phyloP scores from a whole-genome alignment of 106 monocot genomes.

The Dendrobium officinale region DNA sequence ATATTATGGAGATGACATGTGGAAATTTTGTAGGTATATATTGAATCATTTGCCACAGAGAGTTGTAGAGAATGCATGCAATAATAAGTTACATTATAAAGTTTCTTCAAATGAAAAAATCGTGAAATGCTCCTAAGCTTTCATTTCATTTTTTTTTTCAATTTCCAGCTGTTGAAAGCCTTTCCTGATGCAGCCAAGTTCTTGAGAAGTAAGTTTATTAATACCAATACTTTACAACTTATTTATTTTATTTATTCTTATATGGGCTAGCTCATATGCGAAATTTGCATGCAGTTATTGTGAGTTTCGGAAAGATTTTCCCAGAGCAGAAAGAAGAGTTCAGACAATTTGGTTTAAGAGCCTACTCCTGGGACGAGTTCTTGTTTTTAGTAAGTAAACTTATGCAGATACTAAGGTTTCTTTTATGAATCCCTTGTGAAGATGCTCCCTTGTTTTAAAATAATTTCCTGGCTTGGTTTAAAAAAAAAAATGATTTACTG shows the following conservation, averaged over 20 bases:
- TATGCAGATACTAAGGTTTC: neutral
- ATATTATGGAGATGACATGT: too few species aligned
- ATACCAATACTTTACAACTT: neutral
- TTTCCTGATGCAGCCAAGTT: conserved; percentile 56
- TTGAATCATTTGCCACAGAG: neutral
- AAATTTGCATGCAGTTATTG: conserved; percentile 42
- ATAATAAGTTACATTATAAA: neutral
- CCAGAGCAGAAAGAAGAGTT: conserved; percentile 52
- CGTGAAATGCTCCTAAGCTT: neutral
- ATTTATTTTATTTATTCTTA: neutral
- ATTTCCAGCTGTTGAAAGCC: conserved; percentile 41
- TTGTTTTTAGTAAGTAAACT: conserved; percentile 49
- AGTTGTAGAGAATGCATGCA: neutral
- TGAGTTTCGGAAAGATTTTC: conserved; percentile 78
- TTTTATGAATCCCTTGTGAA: neutral
- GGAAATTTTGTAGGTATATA: neutral
- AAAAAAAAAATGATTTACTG: neutral
- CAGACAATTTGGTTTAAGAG: conserved; percentile 56
- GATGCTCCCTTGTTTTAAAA: neutral
- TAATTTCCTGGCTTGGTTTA: neutral
- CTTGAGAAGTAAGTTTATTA: conserved; percentile 64
- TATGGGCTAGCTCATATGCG: neutral
- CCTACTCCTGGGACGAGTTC: conserved; percentile 82
- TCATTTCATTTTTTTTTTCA: conserved; percentile 8
- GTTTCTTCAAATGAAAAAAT: neutral